Evolutionary conservation across 305 asterid species (phyloP), one percentile per base, ranked within the genome.

Genomic region (Fraxinus albicans): DNA sequence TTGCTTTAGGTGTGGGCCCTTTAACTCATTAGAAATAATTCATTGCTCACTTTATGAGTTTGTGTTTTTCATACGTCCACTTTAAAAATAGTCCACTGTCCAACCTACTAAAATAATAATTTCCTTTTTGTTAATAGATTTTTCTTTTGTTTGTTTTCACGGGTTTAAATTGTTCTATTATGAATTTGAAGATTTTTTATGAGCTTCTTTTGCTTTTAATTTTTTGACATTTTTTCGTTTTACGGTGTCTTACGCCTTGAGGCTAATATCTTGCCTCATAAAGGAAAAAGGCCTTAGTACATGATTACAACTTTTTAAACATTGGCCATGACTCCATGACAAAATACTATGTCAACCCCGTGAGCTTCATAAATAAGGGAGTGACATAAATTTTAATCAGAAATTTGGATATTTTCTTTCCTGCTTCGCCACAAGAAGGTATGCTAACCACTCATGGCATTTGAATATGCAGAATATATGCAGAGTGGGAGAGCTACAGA

Each of bases 401-500:
- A 65, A 65, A 65, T 3, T 25, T 65, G 19, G 36, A 65, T 60
- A 21, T 60, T 60, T 60, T 60, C 70, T 60, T 60, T 21, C 70
- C 31, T 21, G 67, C 67, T 69, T 25, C 29, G 38, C 5, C 10
- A 70, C 38, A 70, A 70, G 75, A 29, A 31, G 23, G 38, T 31
- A 13, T 17, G 76, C 76, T 72, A 72, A 72, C 42, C 25, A 2
- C 42, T 15, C 63, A 5, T 33, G 44, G 12, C 21, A 17, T 72
- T 34, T 72, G 79, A 50, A 15, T 50, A 50, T 50, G 21, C 91
- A 96, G 98, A 96, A 85, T 96, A 94, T 88, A 96, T 96, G 99
- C 98, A 92, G 87, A 93, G 99, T 88, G 98, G 99, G 47, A 90
- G 98, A 86, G 99, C 98, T 87, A 95, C 99, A 31, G 97, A 94